Evolutionary conservation across 2,329 filamentous ascomycete genomes (phyloP).

Genomic region (Aotearoamyces nothofagi): DNA sequence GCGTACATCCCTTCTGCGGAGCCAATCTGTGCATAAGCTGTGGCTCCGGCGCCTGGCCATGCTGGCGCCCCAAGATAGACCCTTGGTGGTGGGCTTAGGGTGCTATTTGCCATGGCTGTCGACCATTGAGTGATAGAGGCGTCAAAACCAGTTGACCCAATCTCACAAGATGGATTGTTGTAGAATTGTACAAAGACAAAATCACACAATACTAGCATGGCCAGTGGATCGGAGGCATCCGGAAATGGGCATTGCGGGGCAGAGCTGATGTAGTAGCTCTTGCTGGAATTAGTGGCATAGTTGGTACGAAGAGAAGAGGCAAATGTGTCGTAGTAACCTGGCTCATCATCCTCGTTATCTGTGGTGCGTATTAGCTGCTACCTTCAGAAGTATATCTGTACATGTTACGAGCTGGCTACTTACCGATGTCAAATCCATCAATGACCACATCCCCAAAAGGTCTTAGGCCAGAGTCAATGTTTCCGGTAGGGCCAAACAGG

Average conservation of each 20-base stretch:
- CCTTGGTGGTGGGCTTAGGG: conserved; percentile 10
- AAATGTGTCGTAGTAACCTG: conserved; percentile 16
- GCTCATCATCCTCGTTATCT: conserved; percentile 21
- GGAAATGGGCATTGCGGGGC: conserved; percentile 25
- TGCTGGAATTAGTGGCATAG: conserved; percentile 7
- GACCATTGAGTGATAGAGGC: conserved; percentile 20
- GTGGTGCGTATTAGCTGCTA: too few relatives aligned
- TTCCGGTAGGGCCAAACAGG: conserved; percentile 19
- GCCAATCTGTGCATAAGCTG: conserved; percentile 18
- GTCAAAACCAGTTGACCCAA: conserved; percentile 14
- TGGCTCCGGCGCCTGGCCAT: conserved; percentile 15
- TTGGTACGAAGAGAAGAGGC: conserved; percentile 17
- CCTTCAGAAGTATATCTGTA: too few relatives aligned
- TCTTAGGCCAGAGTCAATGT: conserved; percentile 12
- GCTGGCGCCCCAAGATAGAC: conserved; percentile 22
- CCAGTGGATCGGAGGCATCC: conserved; percentile 19
- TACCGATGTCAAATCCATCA: conserved; percentile 24
- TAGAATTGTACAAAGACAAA: conserved; percentile 27
- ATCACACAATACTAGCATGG: conserved; percentile 20
- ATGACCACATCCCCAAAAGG: conserved; percentile 19
- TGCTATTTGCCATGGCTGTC: conserved; percentile 9
- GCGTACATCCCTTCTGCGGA: conserved; percentile 12
- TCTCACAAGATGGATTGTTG: conserved; percentile 23
- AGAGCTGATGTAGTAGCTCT: conserved; percentile 22
- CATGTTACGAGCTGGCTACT: conserved; percentile 3